Percentiles rank a stretch among this genome's conserved stretches.
Conservation (phyloP, 495 filamentous ascomycete species). For the Podospora pseudopauciseta region DNA sequence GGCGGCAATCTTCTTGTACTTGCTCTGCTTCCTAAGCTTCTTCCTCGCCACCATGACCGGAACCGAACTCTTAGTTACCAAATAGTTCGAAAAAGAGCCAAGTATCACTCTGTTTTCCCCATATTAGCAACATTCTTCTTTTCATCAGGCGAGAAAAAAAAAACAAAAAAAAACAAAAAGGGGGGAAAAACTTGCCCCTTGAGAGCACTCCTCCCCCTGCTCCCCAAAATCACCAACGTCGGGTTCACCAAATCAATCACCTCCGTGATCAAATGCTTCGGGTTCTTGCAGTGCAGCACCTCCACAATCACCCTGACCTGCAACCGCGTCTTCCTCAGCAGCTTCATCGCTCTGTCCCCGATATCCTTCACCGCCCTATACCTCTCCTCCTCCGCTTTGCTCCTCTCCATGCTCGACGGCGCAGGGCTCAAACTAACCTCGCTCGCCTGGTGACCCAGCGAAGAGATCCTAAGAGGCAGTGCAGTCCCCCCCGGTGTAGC, state of each 20-base stretch:
- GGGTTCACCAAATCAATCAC: constrained; percentile 88
- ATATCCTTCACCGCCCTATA: constrained; percentile 71
- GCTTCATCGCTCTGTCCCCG: constrained; percentile 70
- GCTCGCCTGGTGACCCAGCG: constrained; percentile 19
- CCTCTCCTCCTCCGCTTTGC: constrained; percentile 71
- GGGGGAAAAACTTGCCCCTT: constrained; percentile 68
- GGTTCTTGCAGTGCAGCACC: constrained; percentile 96
- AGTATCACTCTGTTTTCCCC: constrained; percentile 65
- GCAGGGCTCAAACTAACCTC: constrained; percentile 39
- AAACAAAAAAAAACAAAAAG: too few relatives aligned
- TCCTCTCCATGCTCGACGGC: constrained; percentile 39
- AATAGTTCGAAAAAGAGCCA: constrained; percentile 94
- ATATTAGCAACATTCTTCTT: constrained; percentile 4
- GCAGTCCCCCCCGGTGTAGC: constrained; percentile 26
- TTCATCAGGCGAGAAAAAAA: constrained; percentile 1
- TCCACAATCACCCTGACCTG: constrained; percentile 91
- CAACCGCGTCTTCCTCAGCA: constrained; percentile 83
- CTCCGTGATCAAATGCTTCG: constrained; percentile 79
- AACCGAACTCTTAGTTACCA: constrained; percentile 93
- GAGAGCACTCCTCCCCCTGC: constrained; percentile 80
- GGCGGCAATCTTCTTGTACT: constrained; percentile 55
- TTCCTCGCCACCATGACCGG: constrained; percentile 91
- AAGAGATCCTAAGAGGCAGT: constrained; percentile 21
- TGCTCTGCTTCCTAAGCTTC: constrained; percentile 69
- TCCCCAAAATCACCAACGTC: constrained; percentile 90